Evolutionary conservation across 2,329 filamentous ascomycete species (phyloP).

Genomic region (Piedraia hortae): DNA sequence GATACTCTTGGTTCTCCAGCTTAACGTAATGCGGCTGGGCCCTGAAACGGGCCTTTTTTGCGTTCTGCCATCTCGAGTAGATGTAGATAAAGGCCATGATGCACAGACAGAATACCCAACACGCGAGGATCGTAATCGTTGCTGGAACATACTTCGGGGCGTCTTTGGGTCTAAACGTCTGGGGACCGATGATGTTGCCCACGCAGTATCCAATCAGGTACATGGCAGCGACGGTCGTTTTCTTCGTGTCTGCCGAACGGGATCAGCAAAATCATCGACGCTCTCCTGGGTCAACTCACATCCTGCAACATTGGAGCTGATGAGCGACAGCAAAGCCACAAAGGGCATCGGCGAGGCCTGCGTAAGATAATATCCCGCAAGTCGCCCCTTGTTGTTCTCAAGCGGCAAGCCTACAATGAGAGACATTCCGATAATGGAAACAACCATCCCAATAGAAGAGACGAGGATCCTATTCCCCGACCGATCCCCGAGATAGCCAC

Average conservation of each 20-base stretch:
- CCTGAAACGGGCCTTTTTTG: slow-evolving; percentile 26
- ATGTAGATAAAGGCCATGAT: slow-evolving; percentile 33
- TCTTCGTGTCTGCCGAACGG: slow-evolving; percentile 19
- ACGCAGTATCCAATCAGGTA: slow-evolving; percentile 14
- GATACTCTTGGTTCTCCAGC: slow-evolving; percentile 37
- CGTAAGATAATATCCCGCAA: slow-evolving; percentile 40
- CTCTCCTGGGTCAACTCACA: slow-evolving; percentile 1
- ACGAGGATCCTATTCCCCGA: slow-evolving; percentile 30
- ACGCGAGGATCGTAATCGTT: slow-evolving; percentile 35
- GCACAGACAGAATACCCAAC: slow-evolving; percentile 25
- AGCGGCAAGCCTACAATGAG: slow-evolving; percentile 36
- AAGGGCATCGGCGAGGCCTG: slow-evolving; percentile 32
- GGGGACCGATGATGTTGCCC: slow-evolving; percentile 15
- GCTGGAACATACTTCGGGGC: slow-evolving; percentile 33
- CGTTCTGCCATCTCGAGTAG: slow-evolving; percentile 32
- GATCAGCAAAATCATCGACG: slow-evolving; percentile 10
- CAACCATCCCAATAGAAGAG: slow-evolving; percentile 23
- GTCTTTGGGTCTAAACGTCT: slow-evolving; percentile 28
- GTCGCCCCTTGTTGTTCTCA: slow-evolving; percentile 22
- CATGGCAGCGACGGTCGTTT: slow-evolving; percentile 28
- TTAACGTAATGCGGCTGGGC: slow-evolving; percentile 29
- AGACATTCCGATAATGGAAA: slow-evolving; percentile 31
- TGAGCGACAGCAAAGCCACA: slow-evolving; percentile 33
- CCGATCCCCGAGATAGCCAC: slow-evolving; percentile 28
- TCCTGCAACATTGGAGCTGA: slow-evolving; percentile 30